Evolutionary conservation across 2,329 filamentous ascomycete species (phyloP), one percentile per base, ranked within the genome.

Genomic region (Rhytidhysteron rufulum): DNA sequence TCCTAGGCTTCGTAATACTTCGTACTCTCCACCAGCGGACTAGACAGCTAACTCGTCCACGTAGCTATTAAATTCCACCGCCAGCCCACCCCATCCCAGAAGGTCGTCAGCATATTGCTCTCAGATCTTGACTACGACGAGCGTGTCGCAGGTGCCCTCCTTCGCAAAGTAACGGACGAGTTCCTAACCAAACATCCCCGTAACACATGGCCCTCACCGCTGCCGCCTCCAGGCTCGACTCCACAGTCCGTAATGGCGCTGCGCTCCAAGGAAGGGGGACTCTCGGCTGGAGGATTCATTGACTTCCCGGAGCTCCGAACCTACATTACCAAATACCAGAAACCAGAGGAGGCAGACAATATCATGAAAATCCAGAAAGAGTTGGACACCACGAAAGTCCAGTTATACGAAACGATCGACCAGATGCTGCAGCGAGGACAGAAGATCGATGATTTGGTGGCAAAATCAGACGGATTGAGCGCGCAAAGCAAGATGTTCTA

Each of bases 401-500:
- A 95, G 44, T 76, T 98, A 56, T 89, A 97, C 72, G 95, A 97
- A 79, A 96, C 93, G 32, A 96, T 95, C 57, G 86, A 95, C 73
- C 86, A 81, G 58, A 83, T 85, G 34, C 68, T 96, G 58, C 85
- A 96, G 74, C 80, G 93, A 47, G 93, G 90, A 31, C 90, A 97
- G 80, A 97, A 96, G 78, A 88, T 98, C 53, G 91, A 97, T 62
- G 87, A 86, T 56, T 70, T 98, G 54, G 91, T 97, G 33, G 83
- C 84, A 49, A 97, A 97, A 80, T 95, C 88, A 58, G 88, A 95
- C 56, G 88, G 84, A 10, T 69, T 98, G 58, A 95, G 88, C 68
- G 80, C 82, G 36, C 86, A 93, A 75, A 95, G 88, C 72, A 97
- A 95, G 78, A 91, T 94, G 85, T 98, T 98, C 67, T 97, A 97